These are phyloP conservation scores for Coniochaeta sp. DNA, from an alignment of 2,329 filamentous ascomycete genomes.

Conservation along the genomic window DNA sequence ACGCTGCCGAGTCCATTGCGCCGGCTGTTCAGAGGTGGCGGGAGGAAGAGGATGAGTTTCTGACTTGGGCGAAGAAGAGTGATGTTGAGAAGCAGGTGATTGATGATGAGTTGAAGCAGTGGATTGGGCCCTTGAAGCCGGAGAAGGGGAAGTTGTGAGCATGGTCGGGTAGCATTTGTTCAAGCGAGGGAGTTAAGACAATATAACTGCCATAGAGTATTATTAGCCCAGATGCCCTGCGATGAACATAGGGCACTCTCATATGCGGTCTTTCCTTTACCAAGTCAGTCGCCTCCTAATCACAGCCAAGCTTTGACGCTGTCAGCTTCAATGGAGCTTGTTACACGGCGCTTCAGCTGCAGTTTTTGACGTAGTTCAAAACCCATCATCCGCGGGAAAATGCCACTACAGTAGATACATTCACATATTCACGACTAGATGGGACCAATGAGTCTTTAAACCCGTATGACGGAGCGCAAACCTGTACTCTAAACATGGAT, in stretches of 20 bases:
- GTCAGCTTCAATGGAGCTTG: not conserved
- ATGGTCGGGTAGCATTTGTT: not conserved
- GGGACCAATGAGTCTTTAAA: not conserved
- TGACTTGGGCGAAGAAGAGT: constrained; percentile 43
- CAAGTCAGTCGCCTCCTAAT: not conserved
- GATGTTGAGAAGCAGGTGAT: constrained; percentile 47
- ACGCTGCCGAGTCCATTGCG: constrained; percentile 48
- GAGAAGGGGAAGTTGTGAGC: not conserved
- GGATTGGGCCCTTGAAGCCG: constrained; percentile 29
- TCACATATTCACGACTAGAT: not conserved
- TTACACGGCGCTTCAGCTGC: not conserved
- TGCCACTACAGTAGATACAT: not conserved
- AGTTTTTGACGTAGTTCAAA: no score
- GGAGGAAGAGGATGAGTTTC: constrained; percentile 47
- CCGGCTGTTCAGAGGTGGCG: constrained; percentile 51
- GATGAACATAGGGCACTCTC: not conserved
- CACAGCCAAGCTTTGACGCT: not conserved
- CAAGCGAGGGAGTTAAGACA: not conserved
- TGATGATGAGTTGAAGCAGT: constrained; percentile 45
- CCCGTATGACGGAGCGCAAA: not conserved
- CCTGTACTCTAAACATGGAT: constrained; percentile 6
- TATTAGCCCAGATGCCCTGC: not conserved
- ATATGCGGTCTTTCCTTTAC: not conserved
- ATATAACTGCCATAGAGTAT: not conserved
- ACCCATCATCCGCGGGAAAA: no score